Conservation (phyloP, 2,329 filamentous ascomycete species). For the Claviceps spartinae region DNA sequence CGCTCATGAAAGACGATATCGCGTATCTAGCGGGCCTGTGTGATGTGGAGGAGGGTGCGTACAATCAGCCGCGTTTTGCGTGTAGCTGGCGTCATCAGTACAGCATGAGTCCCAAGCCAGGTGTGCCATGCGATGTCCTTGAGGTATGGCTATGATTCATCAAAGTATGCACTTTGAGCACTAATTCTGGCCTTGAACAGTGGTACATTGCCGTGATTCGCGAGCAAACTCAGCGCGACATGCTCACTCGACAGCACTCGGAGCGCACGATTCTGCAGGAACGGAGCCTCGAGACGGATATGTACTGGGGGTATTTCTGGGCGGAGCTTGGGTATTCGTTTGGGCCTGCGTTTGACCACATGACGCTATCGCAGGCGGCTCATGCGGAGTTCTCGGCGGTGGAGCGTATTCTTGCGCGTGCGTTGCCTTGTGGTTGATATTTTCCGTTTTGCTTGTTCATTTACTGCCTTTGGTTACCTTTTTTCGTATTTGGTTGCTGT, state of each 20-base stretch:
- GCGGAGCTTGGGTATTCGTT: slow-evolving; percentile 29
- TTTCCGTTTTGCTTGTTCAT: not conserved
- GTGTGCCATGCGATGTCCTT: slow-evolving; percentile 36
- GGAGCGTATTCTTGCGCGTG: slow-evolving; percentile 33
- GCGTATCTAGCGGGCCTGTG: slow-evolving; percentile 26
- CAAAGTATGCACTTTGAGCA: not conserved
- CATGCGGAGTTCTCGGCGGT: slow-evolving; percentile 34
- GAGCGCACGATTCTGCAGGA: slow-evolving; percentile 27
- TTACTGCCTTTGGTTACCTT: not conserved
- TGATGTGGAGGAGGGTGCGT: slow-evolving; percentile 21
- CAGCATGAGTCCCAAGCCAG: slow-evolving; percentile 35
- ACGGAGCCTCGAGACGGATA: slow-evolving; percentile 20
- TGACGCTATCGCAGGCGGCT: slow-evolving; percentile 34
- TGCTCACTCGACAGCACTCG: slow-evolving; percentile 25
- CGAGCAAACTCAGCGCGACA: slow-evolving; percentile 32
- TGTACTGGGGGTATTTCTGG: slow-evolving; percentile 41
- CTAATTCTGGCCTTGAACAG: slow-evolving; percentile 20
- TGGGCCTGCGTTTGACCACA: slow-evolving; percentile 29
- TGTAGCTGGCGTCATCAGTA: slow-evolving; percentile 39
- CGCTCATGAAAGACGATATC: slow-evolving; percentile 47
- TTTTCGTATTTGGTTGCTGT: not conserved
- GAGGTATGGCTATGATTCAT: slow-evolving; percentile 29
- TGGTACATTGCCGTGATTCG: slow-evolving; percentile 45
- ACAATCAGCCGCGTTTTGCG: slow-evolving; percentile 35
- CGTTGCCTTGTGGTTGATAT: slow-evolving; percentile 13